Evolutionary conservation across 768 basidiomycete genomes (phyloP).

Genomic region (Pleurotus tuber-regium): DNA sequence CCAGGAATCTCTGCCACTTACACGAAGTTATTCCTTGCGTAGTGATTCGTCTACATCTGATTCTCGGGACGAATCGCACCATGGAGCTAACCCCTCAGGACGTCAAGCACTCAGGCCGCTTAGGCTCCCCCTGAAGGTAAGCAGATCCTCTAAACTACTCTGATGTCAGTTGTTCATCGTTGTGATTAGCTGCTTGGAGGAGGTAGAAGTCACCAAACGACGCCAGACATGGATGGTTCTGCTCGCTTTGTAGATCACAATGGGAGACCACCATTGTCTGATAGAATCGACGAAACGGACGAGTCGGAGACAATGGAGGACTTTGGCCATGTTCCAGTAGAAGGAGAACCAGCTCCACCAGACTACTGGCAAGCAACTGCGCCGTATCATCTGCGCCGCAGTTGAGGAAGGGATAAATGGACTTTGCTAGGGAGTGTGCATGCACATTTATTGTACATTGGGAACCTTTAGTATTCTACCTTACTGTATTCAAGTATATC

Average conservation of each 20-base stretch:
- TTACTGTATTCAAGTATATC: too few species aligned
- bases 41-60: too few species aligned
- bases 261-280: background rate
- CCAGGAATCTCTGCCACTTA: too few species aligned
- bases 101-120: slow-evolving; percentile 1
- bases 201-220: background rate
- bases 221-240: background rate
- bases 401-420: too few species aligned
- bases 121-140: background rate
- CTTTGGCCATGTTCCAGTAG: slow-evolving; percentile 5
- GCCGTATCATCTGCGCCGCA: background rate
- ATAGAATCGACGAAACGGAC: background rate
- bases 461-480: background rate
- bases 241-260: slow-evolving; percentile 3
- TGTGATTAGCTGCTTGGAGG: background rate
- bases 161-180: background rate
- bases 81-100: too few species aligned
- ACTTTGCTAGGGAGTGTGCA: too few species aligned
- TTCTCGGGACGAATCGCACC: too few species aligned
- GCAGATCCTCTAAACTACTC: background rate
- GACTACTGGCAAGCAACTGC: slow-evolving; percentile 8
- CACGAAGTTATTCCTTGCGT: too few species aligned
- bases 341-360: slow-evolving; percentile 4
- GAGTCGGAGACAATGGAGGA: background rate
- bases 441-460: background rate